Evolutionary conservation across 2,329 filamentous ascomycete species (phyloP).

Genomic region (Botrytis elliptica): DNA sequence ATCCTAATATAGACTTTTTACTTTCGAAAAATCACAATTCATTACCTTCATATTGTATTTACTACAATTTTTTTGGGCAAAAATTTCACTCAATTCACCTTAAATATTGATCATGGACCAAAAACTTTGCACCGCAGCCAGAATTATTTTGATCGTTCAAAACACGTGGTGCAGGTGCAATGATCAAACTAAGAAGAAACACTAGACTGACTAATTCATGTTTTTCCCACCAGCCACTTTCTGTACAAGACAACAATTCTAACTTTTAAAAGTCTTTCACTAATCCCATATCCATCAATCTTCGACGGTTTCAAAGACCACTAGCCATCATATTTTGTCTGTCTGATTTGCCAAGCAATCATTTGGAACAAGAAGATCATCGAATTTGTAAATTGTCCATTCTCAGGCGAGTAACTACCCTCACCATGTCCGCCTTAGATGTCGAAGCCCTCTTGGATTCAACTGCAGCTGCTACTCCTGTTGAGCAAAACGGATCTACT

Average conservation of each 20-base stretch:
- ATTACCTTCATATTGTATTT: not conserved
- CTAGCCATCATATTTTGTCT: not conserved
- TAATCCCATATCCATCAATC: not conserved
- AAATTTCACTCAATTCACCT: not conserved
- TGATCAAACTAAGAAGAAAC: constrained; percentile 1
- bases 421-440: constrained; percentile 67
- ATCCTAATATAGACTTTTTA: constrained; percentile 27
- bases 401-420: constrained; percentile 20
- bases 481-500: constrained; percentile 43
- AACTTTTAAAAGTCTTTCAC: not conserved
- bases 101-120: not conserved
- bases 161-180: constrained; percentile 1
- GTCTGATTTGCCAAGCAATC: not conserved
- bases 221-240: constrained; percentile 9
- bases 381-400: not conserved
- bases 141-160: not conserved
- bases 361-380: not conserved
- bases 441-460: constrained; percentile 91
- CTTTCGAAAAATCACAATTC: not conserved
- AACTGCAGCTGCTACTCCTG: constrained; percentile 62
- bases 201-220: not conserved
- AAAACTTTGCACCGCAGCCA: not conserved
- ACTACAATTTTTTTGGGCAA: no score
- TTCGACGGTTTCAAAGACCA: not conserved
- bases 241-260: not conserved